phyloP scores from a whole-genome alignment of 2,329 filamentous ascomycete genomes.

The Sordariomycetes sp. region DNA sequence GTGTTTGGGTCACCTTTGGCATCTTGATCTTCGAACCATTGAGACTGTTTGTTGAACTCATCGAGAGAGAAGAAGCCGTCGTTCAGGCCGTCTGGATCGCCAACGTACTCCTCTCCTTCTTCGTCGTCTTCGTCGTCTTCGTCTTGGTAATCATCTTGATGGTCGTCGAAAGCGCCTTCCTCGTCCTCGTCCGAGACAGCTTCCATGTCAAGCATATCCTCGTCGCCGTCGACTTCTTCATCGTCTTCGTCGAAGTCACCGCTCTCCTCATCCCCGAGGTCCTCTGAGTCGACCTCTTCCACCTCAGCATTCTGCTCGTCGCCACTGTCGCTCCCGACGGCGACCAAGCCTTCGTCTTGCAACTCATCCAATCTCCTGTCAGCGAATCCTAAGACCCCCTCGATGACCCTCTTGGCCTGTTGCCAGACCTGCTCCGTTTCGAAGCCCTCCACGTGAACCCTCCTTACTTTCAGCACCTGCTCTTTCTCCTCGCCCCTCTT shows the following conservation, averaged over 20 bases:
- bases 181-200: constrained; percentile 23
- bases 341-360: constrained; percentile 24
- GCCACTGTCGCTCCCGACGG: constrained; percentile 15
- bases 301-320: constrained; percentile 21
- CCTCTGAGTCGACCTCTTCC: constrained; percentile 13
- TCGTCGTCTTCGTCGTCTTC: constrained; percentile 26
- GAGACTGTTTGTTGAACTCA: constrained; percentile 90
- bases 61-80: constrained; percentile 98
- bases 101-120: constrained; percentile 25
- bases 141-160: constrained; percentile 21
- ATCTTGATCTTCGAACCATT: constrained; percentile 83
- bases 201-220: constrained; percentile 21
- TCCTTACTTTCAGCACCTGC: constrained; percentile 64
- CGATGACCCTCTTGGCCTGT: constrained; percentile 77
- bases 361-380: constrained; percentile 37
- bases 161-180: constrained; percentile 21
- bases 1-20: constrained; percentile 65
- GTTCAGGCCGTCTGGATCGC: constrained; percentile 75
- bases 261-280: constrained; percentile 22
- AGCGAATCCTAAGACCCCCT: constrained; percentile 39
- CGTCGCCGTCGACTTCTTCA: constrained; percentile 8
- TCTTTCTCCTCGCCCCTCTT: constrained; percentile 54
- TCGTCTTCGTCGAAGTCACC: constrained; percentile 25
- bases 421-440: constrained; percentile 88
- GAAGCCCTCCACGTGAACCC: constrained; percentile 80